Base-by-base conservation (phyloP, 2,329 filamentous ascomycete genomes). In the Fusarium incarnatum region DNA sequence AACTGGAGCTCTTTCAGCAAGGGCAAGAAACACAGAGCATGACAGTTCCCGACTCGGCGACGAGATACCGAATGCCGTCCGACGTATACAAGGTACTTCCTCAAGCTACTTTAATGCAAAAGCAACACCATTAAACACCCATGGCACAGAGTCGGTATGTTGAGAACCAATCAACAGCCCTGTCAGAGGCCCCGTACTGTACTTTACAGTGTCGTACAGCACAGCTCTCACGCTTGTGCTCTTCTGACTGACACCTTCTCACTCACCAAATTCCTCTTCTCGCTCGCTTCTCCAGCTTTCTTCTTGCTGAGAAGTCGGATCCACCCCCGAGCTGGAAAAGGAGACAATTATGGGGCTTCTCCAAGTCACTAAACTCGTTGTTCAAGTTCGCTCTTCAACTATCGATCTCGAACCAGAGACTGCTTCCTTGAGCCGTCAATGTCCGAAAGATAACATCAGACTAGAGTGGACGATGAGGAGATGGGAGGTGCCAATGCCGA, bases 21-120 rank as follows among this genome's bases (percentile, higher is more conserved):
- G 50, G 42, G 45, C 47, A 23, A 13, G n/a, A 42, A 49, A 48
- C 23, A 37, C 22, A 28, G 41, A 50, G 40, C 44, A 54, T 48
- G 63, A 46, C 28, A 68, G 53, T 42, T 55, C 52, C 61, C 49
- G 66, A 70, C 62, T 68, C 46, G 49, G 58, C 54, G 67, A 55
- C 46, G 59, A 60, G 59, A 65, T 71, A 69, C 68, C 68, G 68
- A 71, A 71, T 65, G 64, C 64, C 68, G 68, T 30, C 55, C 34
- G 25, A 37, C 42, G 48, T 22, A 27, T 48, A 60, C 61, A 65
- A 54, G 28, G 30, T 55, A 48, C 49, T 20, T 62, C 30, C 12
- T 30, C 9, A 40, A 25, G 30, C 30, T 47, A 42, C 47, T 25
- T 27, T 25, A 64, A 64, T 64, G 64, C 59, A 68, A 50, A 64